Conservation (phyloP, 805 yeast species). For the Alloascoidea africana region DNA sequence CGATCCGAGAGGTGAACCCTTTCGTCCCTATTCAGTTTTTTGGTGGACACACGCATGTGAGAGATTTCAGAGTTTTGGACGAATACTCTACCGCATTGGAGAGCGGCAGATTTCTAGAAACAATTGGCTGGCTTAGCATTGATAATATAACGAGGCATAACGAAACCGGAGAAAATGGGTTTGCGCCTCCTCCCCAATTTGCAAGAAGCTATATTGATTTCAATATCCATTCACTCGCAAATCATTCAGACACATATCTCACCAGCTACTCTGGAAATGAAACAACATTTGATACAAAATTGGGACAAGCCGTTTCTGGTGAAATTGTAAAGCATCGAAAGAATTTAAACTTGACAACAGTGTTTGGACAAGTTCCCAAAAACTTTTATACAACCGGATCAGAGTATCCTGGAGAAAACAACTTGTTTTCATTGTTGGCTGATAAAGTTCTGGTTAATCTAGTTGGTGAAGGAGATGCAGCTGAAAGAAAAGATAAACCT, state of each 20-base stretch:
- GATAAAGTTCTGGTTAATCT: conserved; percentile 36
- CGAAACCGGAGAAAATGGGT: conserved; percentile 5
- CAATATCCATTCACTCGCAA: conserved; percentile 51
- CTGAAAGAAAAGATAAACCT: conserved; percentile 15
- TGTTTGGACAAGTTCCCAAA: conserved; percentile 50
- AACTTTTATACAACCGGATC: conserved; percentile 56
- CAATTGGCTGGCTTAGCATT: conserved; percentile 76
- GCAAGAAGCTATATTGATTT: conserved; percentile 72
- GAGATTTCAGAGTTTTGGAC: conserved; percentile 70
- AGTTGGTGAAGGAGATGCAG: conserved; percentile 14
- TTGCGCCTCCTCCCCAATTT: conserved; percentile 18
- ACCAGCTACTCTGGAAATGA: conserved; percentile 8
- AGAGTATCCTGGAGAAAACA: conserved; percentile 40
- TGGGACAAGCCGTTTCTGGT: conserved; percentile 35
- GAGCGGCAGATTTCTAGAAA: conserved; percentile 87
- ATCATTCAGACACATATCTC: conserved; percentile 31
- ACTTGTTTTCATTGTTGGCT: conserved; percentile 45
- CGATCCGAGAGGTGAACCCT: conserved; percentile 46
- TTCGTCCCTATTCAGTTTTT: conserved; percentile 60
- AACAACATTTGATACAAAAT: conserved; percentile 32
- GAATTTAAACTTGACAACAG: conserved; percentile 35
- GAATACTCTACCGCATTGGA: conserved; percentile 61
- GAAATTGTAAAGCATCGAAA: conserved; percentile 27
- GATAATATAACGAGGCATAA: conserved; percentile 15
- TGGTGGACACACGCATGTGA: conserved; percentile 89